Percentiles rank a stretch among this genome's conserved stretches.
Evolutionary conservation across 352 stramenopile species (phyloP).

Genomic region (Plasmopara muralis): DNA sequence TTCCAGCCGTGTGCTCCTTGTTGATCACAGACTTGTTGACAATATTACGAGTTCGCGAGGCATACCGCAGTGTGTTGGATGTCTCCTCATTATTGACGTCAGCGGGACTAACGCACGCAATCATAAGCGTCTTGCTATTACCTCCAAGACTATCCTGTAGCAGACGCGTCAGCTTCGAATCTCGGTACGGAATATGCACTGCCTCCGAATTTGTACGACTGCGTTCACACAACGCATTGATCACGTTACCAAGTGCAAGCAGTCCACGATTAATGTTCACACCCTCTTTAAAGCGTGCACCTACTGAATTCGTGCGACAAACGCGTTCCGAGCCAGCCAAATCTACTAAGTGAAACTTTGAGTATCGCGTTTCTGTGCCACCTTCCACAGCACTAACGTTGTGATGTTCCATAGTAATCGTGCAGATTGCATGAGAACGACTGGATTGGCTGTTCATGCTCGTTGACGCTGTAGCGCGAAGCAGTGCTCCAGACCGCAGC

Average conservation of each 20-base stretch:
- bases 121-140: constrained; percentile 90
- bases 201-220: constrained; percentile 37
- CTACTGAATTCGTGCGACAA: constrained; percentile 83
- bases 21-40: constrained; percentile 97
- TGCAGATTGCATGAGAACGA: constrained; percentile 88
- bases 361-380: constrained; percentile 37
- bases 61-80: constrained; percentile 92
- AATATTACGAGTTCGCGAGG: constrained; percentile 96
- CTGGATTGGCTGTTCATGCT: constrained; percentile 74
- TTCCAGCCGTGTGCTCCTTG: constrained; percentile 90
- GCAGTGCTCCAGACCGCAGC: constrained; percentile 36
- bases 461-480: constrained; percentile 58
- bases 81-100: constrained; percentile 91
- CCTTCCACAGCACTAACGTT: constrained; percentile 20
- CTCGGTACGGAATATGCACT: constrained; percentile 80
- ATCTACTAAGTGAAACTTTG: constrained; percentile 94
- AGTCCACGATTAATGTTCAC: constrained; percentile 93
- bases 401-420: constrained; percentile 73
- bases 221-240: constrained; percentile 84
- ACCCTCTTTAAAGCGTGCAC: constrained; percentile 87
- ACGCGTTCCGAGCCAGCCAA: constrained; percentile 92
- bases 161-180: constrained; percentile 88
- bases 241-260: constrained; percentile 93
- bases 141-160: constrained; percentile 85
- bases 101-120: constrained; percentile 75